phyloP scores from a whole-genome alignment of 2,329 filamentous ascomycete species.

The Nemania sp. region DNA sequence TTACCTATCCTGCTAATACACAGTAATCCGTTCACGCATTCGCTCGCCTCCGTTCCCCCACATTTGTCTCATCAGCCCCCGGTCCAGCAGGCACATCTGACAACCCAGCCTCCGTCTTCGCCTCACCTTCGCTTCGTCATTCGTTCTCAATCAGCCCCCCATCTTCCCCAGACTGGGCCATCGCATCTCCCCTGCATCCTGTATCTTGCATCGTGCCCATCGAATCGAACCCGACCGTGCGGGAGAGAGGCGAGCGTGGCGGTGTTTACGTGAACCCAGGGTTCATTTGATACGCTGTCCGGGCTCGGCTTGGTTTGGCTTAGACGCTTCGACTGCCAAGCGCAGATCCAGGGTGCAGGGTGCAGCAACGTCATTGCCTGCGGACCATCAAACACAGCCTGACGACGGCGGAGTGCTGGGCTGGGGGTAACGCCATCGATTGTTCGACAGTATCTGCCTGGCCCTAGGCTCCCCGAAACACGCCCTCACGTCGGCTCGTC shows the following conservation, averaged over 20 bases:
- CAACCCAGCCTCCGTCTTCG: slow-evolving; percentile 8
- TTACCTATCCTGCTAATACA: no score
- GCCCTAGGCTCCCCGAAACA: slow-evolving; percentile 17
- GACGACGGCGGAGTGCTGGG: background rate
- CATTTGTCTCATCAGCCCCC: slow-evolving; percentile 10
- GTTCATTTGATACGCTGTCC: no score
- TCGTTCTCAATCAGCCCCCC: slow-evolving; percentile 2
- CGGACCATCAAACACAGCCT: slow-evolving; percentile 11
- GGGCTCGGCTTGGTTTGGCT: no score
- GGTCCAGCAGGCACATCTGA: background rate
- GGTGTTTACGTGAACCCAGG: slow-evolving; percentile 3
- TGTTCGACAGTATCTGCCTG: slow-evolving; percentile 7
- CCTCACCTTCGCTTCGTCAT: slow-evolving; percentile 20
- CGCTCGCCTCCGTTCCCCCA: background rate
- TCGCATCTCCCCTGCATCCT: slow-evolving; percentile 1
- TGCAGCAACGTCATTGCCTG: slow-evolving; percentile 16
- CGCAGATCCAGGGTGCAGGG: background rate
- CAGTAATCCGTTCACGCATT: no score
- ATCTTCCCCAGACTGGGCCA: background rate
- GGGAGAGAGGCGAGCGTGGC: slow-evolving; percentile 17
- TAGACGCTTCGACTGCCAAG: background rate
- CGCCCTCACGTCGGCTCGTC: background rate
- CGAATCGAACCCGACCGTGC: background rate
- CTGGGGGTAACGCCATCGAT: slow-evolving; percentile 1
- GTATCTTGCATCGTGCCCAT: no score